A percentile compares a stretch with the other conserved stretches of the same genome.
Evolutionary conservation across 495 filamentous ascomycete species (phyloP).

Genomic region (Daldinia loculata): DNA sequence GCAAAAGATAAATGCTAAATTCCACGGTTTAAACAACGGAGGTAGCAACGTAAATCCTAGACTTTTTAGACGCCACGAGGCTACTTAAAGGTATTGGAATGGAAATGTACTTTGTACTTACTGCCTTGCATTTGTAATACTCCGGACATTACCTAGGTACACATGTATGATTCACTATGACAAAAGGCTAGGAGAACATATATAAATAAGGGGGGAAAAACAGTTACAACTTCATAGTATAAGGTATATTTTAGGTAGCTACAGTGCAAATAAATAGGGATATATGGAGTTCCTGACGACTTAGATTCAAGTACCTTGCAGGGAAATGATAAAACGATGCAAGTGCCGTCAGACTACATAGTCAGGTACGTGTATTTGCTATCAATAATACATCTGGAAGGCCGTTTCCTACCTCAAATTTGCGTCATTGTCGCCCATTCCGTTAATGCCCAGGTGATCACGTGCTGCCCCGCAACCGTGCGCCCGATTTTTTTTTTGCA

Average conservation of each 20-base stretch:
- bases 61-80: neutral
- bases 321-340: neutral
- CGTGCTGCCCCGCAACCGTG: constrained; percentile 43
- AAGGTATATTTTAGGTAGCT: neutral
- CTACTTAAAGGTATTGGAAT: neutral
- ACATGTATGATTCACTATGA: neutral
- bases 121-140: neutral
- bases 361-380: neutral
- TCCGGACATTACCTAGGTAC: too few relatives aligned
- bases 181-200: neutral
- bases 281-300: neutral
- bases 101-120: neutral
- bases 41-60: neutral
- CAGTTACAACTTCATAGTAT: neutral
- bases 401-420: constrained; percentile 18
- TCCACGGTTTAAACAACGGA: neutral
- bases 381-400: constrained; percentile 3
- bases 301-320: neutral
- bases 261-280: neutral
- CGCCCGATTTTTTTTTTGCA: constrained; percentile 36
- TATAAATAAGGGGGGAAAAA: too few relatives aligned
- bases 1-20: neutral
- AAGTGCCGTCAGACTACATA: neutral
- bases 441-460: constrained; percentile 41
- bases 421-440: constrained; percentile 40